Conservation (phyloP, 352 stramenopile genomes). For the Phytophthora cactorum region DNA sequence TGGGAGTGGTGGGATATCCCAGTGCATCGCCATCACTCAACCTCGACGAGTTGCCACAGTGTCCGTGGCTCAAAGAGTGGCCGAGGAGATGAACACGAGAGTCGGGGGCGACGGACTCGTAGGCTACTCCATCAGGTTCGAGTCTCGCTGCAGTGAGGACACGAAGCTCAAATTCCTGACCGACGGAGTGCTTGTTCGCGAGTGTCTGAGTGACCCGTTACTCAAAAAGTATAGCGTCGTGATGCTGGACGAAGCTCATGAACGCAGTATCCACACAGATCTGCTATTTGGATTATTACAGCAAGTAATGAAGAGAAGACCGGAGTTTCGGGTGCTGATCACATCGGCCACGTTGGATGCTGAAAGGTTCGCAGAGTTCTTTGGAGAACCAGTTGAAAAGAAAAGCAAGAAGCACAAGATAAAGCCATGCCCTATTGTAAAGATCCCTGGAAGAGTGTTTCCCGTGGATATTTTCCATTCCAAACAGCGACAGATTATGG, state of each 20-base stretch:
- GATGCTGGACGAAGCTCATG: conserved; percentile 98
- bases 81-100: conserved; percentile 93
- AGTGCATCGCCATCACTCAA: conserved; percentile 90
- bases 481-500: conserved; percentile 84
- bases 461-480: conserved; percentile 95
- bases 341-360: conserved; percentile 93
- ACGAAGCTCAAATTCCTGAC: conserved; percentile 89
- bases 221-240: conserved; percentile 88
- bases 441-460: conserved; percentile 92
- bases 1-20: conserved; percentile 18
- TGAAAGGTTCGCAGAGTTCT: conserved; percentile 90
- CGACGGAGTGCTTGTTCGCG: conserved; percentile 80
- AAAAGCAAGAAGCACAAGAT: conserved; percentile 20
- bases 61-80: conserved; percentile 96
- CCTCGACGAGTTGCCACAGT: conserved; percentile 97
- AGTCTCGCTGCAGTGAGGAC: conserved; percentile 81
- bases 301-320: conserved; percentile 62
- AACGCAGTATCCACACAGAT: conserved; percentile 98
- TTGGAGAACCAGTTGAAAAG: conserved; percentile 36
- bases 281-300: conserved; percentile 96
- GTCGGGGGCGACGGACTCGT: conserved; percentile 58
- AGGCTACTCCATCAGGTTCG: conserved; percentile 98
- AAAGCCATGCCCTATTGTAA: conserved; percentile 78
- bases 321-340: conserved; percentile 93
- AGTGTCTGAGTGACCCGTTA: conserved; percentile 81